phyloP scores from a whole-genome alignment of 805 yeast species.

The Ogataea polymorpha region DNA sequence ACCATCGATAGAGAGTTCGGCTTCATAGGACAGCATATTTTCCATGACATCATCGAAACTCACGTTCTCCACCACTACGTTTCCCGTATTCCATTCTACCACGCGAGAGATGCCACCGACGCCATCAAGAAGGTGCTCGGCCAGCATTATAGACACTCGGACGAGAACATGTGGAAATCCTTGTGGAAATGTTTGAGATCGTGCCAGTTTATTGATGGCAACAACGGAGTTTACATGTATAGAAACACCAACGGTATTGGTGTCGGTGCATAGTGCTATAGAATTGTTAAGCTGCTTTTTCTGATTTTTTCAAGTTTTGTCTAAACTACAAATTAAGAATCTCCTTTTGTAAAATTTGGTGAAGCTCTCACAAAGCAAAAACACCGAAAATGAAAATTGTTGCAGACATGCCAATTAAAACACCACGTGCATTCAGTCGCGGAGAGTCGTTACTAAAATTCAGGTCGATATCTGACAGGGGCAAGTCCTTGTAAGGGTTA shows the following conservation, averaged over 20 bases:
- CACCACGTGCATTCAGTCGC: conserved; percentile 10
- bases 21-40: conserved; percentile 52
- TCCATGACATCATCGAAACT: conserved; percentile 58
- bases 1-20: conserved; percentile 63
- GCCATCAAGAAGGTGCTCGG: conserved; percentile 54
- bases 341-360: conserved; percentile 2
- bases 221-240: conserved; percentile 62
- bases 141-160: conserved; percentile 45
- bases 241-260: conserved; percentile 54
- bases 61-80: conserved; percentile 57
- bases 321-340: conserved; percentile 6
- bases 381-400: conserved; percentile 17
- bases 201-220: conserved; percentile 73
- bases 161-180: conserved; percentile 55
- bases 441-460: conserved; percentile 20
- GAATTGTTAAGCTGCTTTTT: neutral
- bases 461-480: conserved; percentile 20
- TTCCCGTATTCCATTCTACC: conserved; percentile 54
- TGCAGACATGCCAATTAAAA: conserved; percentile 12
- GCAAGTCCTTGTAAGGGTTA: conserved; percentile 24
- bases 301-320: neutral
- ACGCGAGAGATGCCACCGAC: conserved; percentile 51
- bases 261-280: conserved; percentile 27
- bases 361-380: conserved; percentile 10
- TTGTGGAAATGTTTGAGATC: conserved; percentile 57